Evolutionary conservation across 805 yeast species (phyloP).

Genomic region (Starmera pachycereana): DNA sequence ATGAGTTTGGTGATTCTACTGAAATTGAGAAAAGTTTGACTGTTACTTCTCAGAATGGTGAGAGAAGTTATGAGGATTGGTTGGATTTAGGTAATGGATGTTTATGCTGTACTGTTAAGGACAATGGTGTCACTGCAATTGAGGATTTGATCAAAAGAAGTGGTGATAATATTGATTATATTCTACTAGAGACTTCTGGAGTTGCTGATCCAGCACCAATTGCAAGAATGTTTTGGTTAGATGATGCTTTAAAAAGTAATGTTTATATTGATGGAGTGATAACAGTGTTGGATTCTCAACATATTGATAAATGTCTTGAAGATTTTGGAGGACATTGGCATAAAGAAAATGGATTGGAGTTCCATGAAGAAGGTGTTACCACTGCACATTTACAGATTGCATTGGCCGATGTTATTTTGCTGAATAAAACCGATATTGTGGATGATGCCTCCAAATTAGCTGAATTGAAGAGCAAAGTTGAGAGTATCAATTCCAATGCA

Average conservation of each 20-base stretch:
- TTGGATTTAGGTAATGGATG: slow-evolving; percentile 95
- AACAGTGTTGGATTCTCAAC: slow-evolving; percentile 72
- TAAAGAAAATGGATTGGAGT: slow-evolving; percentile 29
- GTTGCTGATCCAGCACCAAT: slow-evolving; percentile 97
- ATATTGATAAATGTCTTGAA: slow-evolving; percentile 53
- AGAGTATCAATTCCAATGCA: slow-evolving; percentile 55
- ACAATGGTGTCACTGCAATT: slow-evolving; percentile 89
- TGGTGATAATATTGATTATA: slow-evolving; percentile 73
- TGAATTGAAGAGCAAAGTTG: slow-evolving; percentile 29
- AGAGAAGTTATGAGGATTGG: slow-evolving; percentile 77
- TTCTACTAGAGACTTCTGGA: slow-evolving; percentile 91
- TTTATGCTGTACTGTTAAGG: slow-evolving; percentile 91
- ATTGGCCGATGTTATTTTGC: slow-evolving; percentile 69
- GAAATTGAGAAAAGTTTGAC: slow-evolving; percentile 84
- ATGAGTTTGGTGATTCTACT: slow-evolving; percentile 86
- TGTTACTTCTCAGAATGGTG: slow-evolving; percentile 33
- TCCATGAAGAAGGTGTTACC: slow-evolving; percentile 40
- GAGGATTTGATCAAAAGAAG: slow-evolving; percentile 71
- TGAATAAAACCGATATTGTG: slow-evolving; percentile 68
- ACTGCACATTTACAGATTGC: slow-evolving; percentile 89
- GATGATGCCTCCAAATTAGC: slow-evolving; percentile 16
- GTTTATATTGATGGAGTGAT: slow-evolving; percentile 88
- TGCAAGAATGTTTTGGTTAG: slow-evolving; percentile 96
- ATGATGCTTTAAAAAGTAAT: slow-evolving; percentile 74
- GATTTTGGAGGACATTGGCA: slow-evolving; percentile 73